Percentiles rank a stretch among this genome's conserved stretches.
These are phyloP conservation scores for Cladophialophora immunda DNA, from an alignment of 2,329 filamentous ascomycete genomes.

Conservation along the genomic window DNA sequence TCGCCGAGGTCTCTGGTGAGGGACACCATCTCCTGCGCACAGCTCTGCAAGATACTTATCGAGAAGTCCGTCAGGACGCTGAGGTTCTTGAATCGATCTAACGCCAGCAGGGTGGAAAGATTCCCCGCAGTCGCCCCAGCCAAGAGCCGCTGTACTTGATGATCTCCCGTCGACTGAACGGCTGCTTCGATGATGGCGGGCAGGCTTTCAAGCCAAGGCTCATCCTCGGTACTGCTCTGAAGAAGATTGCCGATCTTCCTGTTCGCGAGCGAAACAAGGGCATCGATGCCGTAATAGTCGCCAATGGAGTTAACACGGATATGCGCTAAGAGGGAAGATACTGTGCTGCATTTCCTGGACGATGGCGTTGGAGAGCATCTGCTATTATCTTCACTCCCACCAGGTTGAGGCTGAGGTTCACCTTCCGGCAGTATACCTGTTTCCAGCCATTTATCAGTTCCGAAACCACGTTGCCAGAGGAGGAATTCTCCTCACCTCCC, in stretches of 20 bases:
- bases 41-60: background rate
- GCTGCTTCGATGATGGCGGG: background rate
- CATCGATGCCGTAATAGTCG: slow-evolving; percentile 1
- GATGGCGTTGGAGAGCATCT: background rate
- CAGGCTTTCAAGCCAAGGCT: background rate
- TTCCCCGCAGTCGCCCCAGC: background rate
- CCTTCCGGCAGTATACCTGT: background rate
- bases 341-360: background rate
- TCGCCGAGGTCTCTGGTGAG: no score
- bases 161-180: background rate
- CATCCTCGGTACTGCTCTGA: background rate
- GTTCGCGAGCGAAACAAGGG: slow-evolving; percentile 5
- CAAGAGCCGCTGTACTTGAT: background rate
- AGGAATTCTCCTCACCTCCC: background rate
- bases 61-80: background rate
- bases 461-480: background rate
- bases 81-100: background rate
- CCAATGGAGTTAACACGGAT: slow-evolving; percentile 8
- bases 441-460: background rate
- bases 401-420: background rate
- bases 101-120: background rate
- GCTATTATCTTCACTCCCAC: background rate
- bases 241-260: slow-evolving; percentile 12
- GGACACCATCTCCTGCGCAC: background rate
- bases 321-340: background rate